Base-by-base conservation (phyloP, 1,139 yeast species). In the Scheffersomyces segobiensis region DNA sequence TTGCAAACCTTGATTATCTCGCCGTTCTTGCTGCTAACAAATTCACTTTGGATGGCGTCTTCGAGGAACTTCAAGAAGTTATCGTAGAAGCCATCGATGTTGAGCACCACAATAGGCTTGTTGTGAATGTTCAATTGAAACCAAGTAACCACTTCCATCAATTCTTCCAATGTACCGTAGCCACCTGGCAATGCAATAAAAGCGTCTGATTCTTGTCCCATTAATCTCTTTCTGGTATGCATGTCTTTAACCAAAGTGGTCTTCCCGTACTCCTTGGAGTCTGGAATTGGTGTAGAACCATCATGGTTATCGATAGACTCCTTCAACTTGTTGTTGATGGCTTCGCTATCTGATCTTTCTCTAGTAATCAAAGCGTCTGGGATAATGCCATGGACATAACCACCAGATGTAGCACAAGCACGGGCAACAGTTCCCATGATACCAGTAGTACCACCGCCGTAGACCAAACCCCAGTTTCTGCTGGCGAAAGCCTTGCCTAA, bases 141-240 rank as follows among this genome's bases (percentile, higher is more conserved):
- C 95, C 97, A 92, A 5, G 97, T 92, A 56, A 90, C 89, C 57
- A 91, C 89, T 76, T 92, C 97, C 87, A 92, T 87, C 63, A 92
- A 80, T 75, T 92, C 97, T 74, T 92, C 97, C 68, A 91, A 77
- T 4, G 97, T 91, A 56, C 97, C 97, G 71, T 87, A 91, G 14
- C 97, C 97, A 61, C 97, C 97, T 19, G 97, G 97, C 75, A 92
- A 80, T 0, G 97, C 97, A 55, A 92, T 85, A 71, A 92, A 92
- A 0, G 96, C 97, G 65, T 87, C 87, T n/a, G 96, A 87, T 71
- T 89, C 93, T 68, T 85, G 83, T 19, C 93, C 96, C 97, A 92
- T 92, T 79, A 89, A 70, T 70, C 88, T 81, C 78, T 92, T 92
- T 70, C 97, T 83, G 3, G 96, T 89, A 74, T 92, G 97, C 97